Base-by-base conservation (phyloP, 768 basidiomycete genomes). In the Tulasnella calospora region DNA sequence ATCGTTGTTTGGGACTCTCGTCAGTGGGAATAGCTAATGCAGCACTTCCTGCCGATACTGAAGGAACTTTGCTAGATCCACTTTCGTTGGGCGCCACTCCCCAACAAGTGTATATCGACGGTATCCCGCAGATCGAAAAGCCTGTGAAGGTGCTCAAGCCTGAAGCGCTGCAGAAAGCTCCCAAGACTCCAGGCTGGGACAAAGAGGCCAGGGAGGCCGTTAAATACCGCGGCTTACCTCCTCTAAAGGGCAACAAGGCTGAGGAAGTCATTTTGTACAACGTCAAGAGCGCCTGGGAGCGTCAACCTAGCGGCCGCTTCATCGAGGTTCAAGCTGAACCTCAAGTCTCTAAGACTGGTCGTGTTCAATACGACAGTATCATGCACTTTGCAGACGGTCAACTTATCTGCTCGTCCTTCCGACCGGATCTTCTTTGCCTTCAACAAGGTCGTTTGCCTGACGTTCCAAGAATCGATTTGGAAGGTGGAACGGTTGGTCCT, bases 41-140 rank as follows among this genome's bases (percentile, higher is more conserved):
- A 81, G 85, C 85, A 1, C 82, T 86, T 44, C 74, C 80, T 3
- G 81, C 86, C 40, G 85, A 85, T 27, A 83, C 40, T 41, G 55
- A 67, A 27, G 23, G 30, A 27, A 12, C 33, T 12, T 33, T 17
- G 12, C 6, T 27, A 47, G 93, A 94, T 83, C 94, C 94, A 0
- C 87, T 96, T 21, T 86, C 89, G 0, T 86, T 95, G 15, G 92
- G 92, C 30, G 92, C 93, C 30, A 90, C 93, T 0, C 94, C 94
- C 5, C 86, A 87, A 73, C 93, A 95, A 85, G 92, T 94, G 12
- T 94, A 88, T 84, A 93, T 95, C 79, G 94, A 96, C 81, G 95
- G 94, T 3, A 91, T 95, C 72, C 82, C 92, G 0, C 94, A 96
- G 81, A 81, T 92, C 2, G 81, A 85, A 69, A 82, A 84, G 3